Conservation (phyloP, 148 eudicot species). For the Bassia scoparia region DNA sequence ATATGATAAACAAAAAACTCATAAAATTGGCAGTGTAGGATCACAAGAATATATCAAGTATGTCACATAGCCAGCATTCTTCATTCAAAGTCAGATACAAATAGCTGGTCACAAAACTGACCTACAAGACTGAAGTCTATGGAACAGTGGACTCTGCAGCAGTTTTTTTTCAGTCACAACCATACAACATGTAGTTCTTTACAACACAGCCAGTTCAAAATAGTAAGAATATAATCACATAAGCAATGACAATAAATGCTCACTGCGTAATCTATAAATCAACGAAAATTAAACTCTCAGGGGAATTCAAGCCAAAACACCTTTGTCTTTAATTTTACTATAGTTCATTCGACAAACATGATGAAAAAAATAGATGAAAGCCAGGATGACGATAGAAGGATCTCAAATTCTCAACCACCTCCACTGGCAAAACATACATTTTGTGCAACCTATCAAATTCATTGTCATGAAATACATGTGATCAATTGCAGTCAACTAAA, state of each 20-base stretch:
- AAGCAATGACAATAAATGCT: background rate
- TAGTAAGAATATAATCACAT: no score
- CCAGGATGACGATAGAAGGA: no score
- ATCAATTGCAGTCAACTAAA: background rate
- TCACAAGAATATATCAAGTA: background rate
- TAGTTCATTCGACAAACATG: background rate
- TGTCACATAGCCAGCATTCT: background rate
- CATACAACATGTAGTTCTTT: no score
- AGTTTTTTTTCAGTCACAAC: background rate
- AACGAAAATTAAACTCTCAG: background rate
- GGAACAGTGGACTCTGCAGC: background rate
- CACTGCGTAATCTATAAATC: background rate
- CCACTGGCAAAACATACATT: background rate
- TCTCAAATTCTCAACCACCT: no score
- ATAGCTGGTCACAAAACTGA: background rate
- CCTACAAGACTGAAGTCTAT: background rate
- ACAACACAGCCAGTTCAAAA: no score
- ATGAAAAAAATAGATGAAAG: background rate
- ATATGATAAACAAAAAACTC: background rate
- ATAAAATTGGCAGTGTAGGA: no score
- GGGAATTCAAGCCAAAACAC: background rate
- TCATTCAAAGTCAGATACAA: background rate
- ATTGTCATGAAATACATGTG: background rate
- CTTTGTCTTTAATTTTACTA: background rate
- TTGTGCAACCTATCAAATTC: background rate